Conservation (phyloP, 2,329 filamentous ascomycete genomes). For the Cladosporium velox region DNA sequence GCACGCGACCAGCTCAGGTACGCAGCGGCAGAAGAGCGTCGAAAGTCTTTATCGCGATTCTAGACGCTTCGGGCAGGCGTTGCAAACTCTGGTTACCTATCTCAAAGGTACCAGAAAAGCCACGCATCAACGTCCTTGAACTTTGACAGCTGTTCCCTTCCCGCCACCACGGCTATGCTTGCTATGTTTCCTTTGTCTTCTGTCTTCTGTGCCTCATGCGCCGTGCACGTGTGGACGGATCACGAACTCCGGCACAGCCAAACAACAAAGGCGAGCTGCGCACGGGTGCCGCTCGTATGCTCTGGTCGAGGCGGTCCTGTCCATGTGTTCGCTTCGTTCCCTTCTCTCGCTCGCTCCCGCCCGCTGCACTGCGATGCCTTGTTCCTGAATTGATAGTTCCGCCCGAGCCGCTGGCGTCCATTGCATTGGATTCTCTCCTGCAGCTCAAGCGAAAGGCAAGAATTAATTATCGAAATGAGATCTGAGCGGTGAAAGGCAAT, state of each 20-base stretch:
- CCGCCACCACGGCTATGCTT: constrained; percentile 6
- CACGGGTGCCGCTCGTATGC: constrained; percentile 5
- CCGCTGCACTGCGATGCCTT: neutral
- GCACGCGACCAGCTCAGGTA: constrained; percentile 13
- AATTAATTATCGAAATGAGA: constrained; percentile 3
- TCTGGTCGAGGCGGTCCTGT: neutral
- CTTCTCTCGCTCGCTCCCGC: constrained; percentile 9
- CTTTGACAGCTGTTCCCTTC: constrained; percentile 8
- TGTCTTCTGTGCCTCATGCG: neutral
- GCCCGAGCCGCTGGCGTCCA: constrained; percentile 1
- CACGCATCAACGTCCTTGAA: neutral
- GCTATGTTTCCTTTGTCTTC: constrained; percentile 5
- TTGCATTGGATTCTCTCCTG: constrained; percentile 7
- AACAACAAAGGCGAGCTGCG: constrained; percentile 10
- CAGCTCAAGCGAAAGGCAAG: constrained; percentile 8
- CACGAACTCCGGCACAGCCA: constrained; percentile 2
- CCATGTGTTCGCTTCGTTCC: neutral
- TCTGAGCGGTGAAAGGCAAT: constrained; percentile 9
- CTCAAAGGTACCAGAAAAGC: neutral
- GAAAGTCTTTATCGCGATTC: constrained; percentile 10
- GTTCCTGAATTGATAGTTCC: constrained; percentile 9
- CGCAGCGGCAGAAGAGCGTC: neutral
- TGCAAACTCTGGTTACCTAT: constrained; percentile 5
- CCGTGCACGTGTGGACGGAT: constrained; percentile 2
- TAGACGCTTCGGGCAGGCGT: constrained; percentile 9